Evolutionary conservation across 495 filamentous ascomycete species (phyloP), one percentile per base, ranked within the genome.

Genomic region (Daldinia caldariorum): DNA sequence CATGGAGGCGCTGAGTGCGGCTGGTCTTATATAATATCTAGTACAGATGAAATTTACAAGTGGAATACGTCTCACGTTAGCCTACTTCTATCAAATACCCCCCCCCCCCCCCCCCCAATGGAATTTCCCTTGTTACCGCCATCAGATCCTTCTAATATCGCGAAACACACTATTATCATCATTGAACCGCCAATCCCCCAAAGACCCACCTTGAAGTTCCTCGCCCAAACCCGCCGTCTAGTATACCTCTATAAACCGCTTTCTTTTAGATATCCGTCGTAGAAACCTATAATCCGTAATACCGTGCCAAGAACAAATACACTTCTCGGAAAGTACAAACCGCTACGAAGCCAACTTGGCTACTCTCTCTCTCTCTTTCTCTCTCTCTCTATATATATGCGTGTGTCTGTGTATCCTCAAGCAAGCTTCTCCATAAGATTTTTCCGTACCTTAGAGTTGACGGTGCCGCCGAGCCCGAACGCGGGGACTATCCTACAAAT

Each of bases 401-500:
- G n/a, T n/a, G n/a, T n/a, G n/a, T n/a, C 26, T 26, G 3, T 3
- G 26, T 26, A 26, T 26, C 3, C 26, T 76, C 66, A 83, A 12
- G 54, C 66, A 20, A 84, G 67, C 69, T 61, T 74, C 70, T 80
- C 80, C 82, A 85, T 85, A 32, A 85, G 58, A 58, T 69, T 74
- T 76, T 81, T 83, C 72, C 94, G 86, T 56, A 97, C 82, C 68
- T 89, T 85, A 55, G 85, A 83, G 83, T 97, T 98, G 3, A 94
- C 90, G 50, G 97, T 94, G 3, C 94, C 94, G 1, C 94, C 94
- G 49, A 97, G 82, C 31, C 94, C 94, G 85, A 97, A 97, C 16
- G 94, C 94, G 54, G 95, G 94, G 29, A 98, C 86, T 72, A 97
- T 97, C 80, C 95, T 89, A 43, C 90, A 91, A 82, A 97, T 92